Percentiles rank a stretch among this genome's conserved stretches.
phyloP scores from a whole-genome alignment of 495 filamentous ascomycete species.

The Aspergillus indologenus region DNA sequence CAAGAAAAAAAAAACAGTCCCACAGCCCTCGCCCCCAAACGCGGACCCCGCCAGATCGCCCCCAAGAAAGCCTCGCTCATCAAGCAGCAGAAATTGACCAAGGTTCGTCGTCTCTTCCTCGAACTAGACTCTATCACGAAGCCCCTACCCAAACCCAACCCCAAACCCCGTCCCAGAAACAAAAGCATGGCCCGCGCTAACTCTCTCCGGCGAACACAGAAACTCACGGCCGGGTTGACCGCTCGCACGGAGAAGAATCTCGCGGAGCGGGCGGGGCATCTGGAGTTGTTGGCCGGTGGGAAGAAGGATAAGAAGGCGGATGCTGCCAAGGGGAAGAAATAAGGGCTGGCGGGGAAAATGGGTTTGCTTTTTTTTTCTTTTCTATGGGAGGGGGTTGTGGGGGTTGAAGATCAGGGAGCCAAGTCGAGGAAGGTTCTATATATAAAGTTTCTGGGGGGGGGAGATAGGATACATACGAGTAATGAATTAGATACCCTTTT shows the following conservation, averaged over 20 bases:
- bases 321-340: conserved; percentile 25
- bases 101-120: conserved; percentile 48
- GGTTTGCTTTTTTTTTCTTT: neutral
- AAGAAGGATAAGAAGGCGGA: conserved; percentile 53
- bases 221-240: conserved; percentile 61
- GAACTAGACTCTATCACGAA: no score
- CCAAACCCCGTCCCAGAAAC: no score
- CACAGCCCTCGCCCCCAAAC: conserved; percentile 42
- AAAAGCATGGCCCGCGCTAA: no score
- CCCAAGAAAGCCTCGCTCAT: conserved; percentile 64
- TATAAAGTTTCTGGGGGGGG: neutral
- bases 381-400: neutral
- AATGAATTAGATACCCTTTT: conserved; percentile 22
- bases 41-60: conserved; percentile 59
- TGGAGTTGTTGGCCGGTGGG: conserved; percentile 64
- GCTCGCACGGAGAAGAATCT: conserved; percentile 64
- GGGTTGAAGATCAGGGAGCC: neutral
- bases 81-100: conserved; percentile 58
- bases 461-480: conserved; percentile 17
- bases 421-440: neutral
- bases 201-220: conserved; percentile 32
- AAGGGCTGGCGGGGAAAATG: neutral
- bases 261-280: conserved; percentile 67
- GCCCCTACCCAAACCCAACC: no score
- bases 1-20: neutral